Conservation (phyloP, 306 rosid genomes). For the Inga leiocalycina region DNA sequence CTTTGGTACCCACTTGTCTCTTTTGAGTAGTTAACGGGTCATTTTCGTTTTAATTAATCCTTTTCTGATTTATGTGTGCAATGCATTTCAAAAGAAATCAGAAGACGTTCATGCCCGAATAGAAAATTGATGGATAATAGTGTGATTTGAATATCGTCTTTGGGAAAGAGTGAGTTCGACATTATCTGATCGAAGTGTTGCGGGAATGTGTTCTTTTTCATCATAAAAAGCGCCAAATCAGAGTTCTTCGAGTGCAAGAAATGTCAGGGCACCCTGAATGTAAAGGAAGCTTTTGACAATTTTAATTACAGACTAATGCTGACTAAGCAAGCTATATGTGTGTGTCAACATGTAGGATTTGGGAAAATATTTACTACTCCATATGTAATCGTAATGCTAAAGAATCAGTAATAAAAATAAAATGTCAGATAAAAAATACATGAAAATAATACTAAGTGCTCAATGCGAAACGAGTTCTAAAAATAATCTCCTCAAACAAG, state of each 20-base stretch:
- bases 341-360: background rate
- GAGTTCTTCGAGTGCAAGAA: background rate
- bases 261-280: background rate
- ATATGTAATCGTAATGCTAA: background rate
- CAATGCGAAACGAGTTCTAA: background rate
- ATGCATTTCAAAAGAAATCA: background rate
- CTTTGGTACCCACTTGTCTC: conserved; percentile 21
- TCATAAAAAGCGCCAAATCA: background rate
- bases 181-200: background rate
- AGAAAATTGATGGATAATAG: background rate
- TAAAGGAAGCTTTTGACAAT: background rate
- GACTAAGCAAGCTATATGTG: background rate
- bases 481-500: background rate
- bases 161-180: background rate
- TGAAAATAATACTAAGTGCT: background rate
- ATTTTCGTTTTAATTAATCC: conserved; percentile 12
- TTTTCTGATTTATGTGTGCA: background rate
- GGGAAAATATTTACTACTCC: background rate
- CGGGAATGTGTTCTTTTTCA: background rate
- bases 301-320: background rate
- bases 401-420: background rate
- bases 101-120: background rate
- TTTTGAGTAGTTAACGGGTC: conserved; percentile 25
- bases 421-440: background rate
- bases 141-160: background rate